Conservation (phyloP, 106 monocot genomes). For the Ottelia alismoides region DNA sequence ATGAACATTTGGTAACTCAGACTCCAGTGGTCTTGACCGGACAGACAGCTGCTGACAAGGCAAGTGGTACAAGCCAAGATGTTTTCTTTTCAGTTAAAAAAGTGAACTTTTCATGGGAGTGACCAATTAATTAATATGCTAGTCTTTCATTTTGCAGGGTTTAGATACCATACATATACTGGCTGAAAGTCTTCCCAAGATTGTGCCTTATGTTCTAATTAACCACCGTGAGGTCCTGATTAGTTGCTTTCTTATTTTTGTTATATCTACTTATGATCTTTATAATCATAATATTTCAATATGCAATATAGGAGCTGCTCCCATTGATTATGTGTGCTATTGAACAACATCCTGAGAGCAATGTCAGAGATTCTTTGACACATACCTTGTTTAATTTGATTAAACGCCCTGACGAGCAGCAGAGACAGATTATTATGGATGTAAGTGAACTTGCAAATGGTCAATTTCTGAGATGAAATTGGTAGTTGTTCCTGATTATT, state of each 20-base stretch:
- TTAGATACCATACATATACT: conserved; percentile 71
- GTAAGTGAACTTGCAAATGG: conserved; percentile 33
- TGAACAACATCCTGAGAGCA: too few relatives aligned
- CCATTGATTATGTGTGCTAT: too few relatives aligned
- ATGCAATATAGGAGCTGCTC: conserved; percentile 96
- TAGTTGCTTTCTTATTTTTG: too few relatives aligned
- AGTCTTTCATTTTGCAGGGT: too few relatives aligned
- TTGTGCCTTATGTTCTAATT: conserved; percentile 89
- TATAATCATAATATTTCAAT: background rate
- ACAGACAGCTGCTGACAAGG: conserved; percentile 5
- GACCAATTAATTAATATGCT: too few relatives aligned
- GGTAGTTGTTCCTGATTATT: background rate
- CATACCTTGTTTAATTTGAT: too few relatives aligned
- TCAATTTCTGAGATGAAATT: background rate
- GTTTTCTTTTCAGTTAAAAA: conserved; percentile 16
- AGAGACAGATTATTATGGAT: conserved; percentile 87
- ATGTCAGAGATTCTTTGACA: too few relatives aligned
- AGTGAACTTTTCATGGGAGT: conserved; percentile 25
- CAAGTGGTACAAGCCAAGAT: conserved; percentile 8
- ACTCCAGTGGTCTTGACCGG: too few relatives aligned
- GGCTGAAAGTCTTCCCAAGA: conserved; percentile 85
- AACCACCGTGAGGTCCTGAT: too few relatives aligned
- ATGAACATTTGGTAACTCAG: too few relatives aligned
- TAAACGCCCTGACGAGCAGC: too few relatives aligned
- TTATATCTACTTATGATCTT: conserved; percentile 6